Percentiles rank a stretch among this genome's conserved stretches.
phyloP scores from a whole-genome alignment of 2,329 filamentous ascomycete species.

The Escovopsis sp. region DNA sequence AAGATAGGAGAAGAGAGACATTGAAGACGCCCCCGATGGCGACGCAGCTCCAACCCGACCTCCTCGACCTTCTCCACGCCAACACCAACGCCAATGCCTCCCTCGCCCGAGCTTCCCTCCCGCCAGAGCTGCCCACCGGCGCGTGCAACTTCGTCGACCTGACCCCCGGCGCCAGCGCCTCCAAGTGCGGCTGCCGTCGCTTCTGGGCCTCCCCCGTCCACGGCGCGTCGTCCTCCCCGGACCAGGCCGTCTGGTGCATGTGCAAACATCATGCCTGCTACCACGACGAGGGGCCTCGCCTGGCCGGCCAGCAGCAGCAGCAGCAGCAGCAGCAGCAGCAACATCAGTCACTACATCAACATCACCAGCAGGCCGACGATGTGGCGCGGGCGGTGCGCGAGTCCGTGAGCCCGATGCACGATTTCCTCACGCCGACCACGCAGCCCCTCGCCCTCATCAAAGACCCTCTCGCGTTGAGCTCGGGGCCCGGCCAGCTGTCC shows the following conservation, averaged over 20 bases:
- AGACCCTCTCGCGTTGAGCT: no score
- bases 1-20: no score
- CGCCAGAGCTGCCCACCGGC: conserved; percentile 32
- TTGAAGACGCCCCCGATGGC: conserved; percentile 30
- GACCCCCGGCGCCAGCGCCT: conserved; percentile 34
- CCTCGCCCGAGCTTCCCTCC: conserved; percentile 10
- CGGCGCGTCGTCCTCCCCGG: conserved; percentile 25
- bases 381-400: conserved; percentile 31
- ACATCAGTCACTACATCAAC: conserved; percentile 2
- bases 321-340: conserved; percentile 6
- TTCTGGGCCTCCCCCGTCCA: conserved; percentile 36
- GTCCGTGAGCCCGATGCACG: conserved; percentile 38
- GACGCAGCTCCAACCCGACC: conserved; percentile 26
- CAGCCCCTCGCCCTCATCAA: no score
- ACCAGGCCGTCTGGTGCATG: conserved; percentile 42
- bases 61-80: conserved; percentile 36
- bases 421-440: conserved; percentile 28
- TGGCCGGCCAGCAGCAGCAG: no score
- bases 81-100: conserved; percentile 25
- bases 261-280: conserved; percentile 49
- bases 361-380: conserved; percentile 29
- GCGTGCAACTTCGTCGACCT: conserved; percentile 44
- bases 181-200: conserved; percentile 44
- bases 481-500: conserved; percentile 15
- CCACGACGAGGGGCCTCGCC: conserved; percentile 32